These are phyloP conservation scores for Chaetoscypha palmicola DNA, from an alignment of 2,329 filamentous ascomycete species.

Conservation along the genomic window DNA sequence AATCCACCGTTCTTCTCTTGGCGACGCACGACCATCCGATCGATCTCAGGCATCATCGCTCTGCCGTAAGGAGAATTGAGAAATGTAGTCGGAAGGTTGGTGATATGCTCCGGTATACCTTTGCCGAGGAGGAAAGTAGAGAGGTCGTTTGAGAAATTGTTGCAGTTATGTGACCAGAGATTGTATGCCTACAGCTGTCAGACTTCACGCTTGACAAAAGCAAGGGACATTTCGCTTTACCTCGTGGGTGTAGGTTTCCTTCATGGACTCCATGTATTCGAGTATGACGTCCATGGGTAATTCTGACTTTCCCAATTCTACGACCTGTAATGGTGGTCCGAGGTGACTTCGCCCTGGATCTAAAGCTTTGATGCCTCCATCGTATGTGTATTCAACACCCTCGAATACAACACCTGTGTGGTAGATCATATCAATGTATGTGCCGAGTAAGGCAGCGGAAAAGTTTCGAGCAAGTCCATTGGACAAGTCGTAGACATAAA, in stretches of 20 bases:
- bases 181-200: slow-evolving; percentile 63
- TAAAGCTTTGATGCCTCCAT: slow-evolving; percentile 78
- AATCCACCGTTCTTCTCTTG: slow-evolving; percentile 44
- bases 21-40: slow-evolving; percentile 53
- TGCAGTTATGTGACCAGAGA: slow-evolving; percentile 87
- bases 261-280: slow-evolving; percentile 81
- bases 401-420: slow-evolving; percentile 85
- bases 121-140: slow-evolving; percentile 82
- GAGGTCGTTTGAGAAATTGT: slow-evolving; percentile 94
- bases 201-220: too few species aligned
- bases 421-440: slow-evolving; percentile 84
- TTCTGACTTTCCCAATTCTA: slow-evolving; percentile 69
- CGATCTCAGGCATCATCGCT: slow-evolving; percentile 75
- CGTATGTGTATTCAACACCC: slow-evolving; percentile 85
- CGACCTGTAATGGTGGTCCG: slow-evolving; percentile 70
- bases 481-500: slow-evolving; percentile 75
- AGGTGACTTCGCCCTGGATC: slow-evolving; percentile 78
- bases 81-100: slow-evolving; percentile 76
- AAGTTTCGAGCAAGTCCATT: slow-evolving; percentile 46
- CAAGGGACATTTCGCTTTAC: too few species aligned
- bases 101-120: slow-evolving; percentile 82
- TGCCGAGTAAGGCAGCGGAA: slow-evolving; percentile 48
- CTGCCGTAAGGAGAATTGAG: slow-evolving; percentile 80
- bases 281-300: slow-evolving; percentile 74
- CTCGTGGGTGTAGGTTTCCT: slow-evolving; percentile 73